Evolutionary conservation across 2,329 filamentous ascomycete genomes (phyloP).

Genomic region (Fusarium sambucinum): DNA sequence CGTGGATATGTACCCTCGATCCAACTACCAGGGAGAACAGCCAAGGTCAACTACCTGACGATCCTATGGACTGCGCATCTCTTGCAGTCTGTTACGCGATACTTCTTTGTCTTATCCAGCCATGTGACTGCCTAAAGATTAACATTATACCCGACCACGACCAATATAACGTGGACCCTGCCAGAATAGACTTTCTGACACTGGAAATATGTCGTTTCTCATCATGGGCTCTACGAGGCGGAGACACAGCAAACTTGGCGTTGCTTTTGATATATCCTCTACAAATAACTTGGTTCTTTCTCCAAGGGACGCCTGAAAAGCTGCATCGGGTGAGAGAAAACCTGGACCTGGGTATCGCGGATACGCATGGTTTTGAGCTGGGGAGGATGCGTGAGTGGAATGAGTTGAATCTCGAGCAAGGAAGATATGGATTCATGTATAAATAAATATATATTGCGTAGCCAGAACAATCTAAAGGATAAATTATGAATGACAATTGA

Average conservation of each 20-base stretch:
- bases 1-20: slow-evolving; percentile 6
- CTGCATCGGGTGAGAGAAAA: background rate
- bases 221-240: background rate
- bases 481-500: fast-evolving
- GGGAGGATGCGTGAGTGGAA: slow-evolving; percentile 27
- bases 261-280: slow-evolving; percentile 23
- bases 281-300: slow-evolving; percentile 27
- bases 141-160: background rate
- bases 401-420: background rate
- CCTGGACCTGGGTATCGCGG: slow-evolving; percentile 22
- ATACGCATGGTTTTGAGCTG: slow-evolving; percentile 26
- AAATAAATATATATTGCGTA: background rate
- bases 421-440: slow-evolving; percentile 18
- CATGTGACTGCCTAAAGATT: slow-evolving; percentile 9
- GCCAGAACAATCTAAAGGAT: fast-evolving
- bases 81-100: slow-evolving; percentile 20
- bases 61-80: slow-evolving; percentile 13
- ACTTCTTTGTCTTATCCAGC: slow-evolving; percentile 19
- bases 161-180: background rate
- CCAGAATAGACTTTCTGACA: background rate
- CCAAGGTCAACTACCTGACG: background rate
- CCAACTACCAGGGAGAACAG: background rate
- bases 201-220: slow-evolving; percentile 24
- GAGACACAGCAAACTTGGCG: slow-evolving; percentile 1
- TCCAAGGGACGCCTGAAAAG: background rate